Evolutionary conservation across 352 stramenopile genomes (phyloP).

Genomic region (Peronospora farinosa): DNA sequence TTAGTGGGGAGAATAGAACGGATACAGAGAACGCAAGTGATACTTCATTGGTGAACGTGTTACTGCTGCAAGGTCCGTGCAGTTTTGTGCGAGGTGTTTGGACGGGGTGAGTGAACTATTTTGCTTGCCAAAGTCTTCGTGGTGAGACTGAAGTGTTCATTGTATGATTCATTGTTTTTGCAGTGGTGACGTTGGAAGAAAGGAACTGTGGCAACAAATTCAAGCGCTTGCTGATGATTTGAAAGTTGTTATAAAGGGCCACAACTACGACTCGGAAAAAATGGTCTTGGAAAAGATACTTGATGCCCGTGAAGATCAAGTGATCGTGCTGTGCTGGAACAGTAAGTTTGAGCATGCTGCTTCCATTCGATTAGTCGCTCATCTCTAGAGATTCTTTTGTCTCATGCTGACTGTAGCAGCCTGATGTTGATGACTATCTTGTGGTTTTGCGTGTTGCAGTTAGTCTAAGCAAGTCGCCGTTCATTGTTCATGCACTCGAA

Average conservation of each 20-base stretch:
- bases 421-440: neutral
- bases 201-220: slow-evolving; percentile 12
- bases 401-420: neutral
- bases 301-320: slow-evolving; percentile 11
- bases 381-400: neutral
- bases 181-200: slow-evolving; percentile 13
- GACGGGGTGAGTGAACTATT: slow-evolving; percentile 17
- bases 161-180: neutral
- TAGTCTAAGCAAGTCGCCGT: slow-evolving; percentile 22
- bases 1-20: neutral
- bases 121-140: neutral
- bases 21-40: neutral
- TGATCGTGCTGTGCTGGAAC: slow-evolving; percentile 37
- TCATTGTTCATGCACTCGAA: slow-evolving; percentile 21
- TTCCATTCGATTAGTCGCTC: neutral
- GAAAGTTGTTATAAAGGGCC: slow-evolving; percentile 12
- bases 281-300: slow-evolving; percentile 19
- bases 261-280: slow-evolving; percentile 15
- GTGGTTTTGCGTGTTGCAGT: slow-evolving; percentile 9
- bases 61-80: slow-evolving; percentile 28
- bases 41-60: slow-evolving; percentile 4
- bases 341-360: slow-evolving; percentile 14
- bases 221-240: slow-evolving; percentile 12
- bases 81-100: slow-evolving; percentile 24
- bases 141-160: neutral